Conservation (phyloP, 2,329 filamentous ascomycete species). For the Chaetomium olivaceum region DNA sequence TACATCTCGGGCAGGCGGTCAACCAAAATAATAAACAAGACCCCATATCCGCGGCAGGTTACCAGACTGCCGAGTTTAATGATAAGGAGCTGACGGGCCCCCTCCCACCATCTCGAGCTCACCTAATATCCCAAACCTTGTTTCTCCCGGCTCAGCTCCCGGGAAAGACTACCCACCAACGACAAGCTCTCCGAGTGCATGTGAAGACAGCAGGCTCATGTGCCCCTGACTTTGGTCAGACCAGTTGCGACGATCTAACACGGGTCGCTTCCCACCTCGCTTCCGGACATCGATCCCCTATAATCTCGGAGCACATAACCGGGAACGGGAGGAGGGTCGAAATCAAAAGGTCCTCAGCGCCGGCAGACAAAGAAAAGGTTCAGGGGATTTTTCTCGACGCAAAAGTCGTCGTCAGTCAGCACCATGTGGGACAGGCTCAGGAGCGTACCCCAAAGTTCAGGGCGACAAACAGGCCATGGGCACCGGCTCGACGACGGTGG, state of each 20-base stretch:
- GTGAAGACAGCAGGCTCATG: not conserved
- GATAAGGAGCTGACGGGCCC: slow-evolving; percentile 18
- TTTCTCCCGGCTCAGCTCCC: slow-evolving; percentile 6
- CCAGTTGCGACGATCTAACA: slow-evolving; percentile 32
- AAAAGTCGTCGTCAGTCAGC: not conserved
- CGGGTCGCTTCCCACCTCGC: slow-evolving; percentile 15
- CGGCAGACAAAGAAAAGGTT: not conserved
- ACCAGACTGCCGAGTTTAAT: slow-evolving; percentile 4
- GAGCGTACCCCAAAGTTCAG: slow-evolving; percentile 25
- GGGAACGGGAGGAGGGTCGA: slow-evolving; percentile 6
- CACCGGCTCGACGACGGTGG: slow-evolving; percentile 28
- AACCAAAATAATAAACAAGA: slow-evolving; percentile 30
- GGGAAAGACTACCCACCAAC: not conserved
- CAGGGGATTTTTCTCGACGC: not conserved
- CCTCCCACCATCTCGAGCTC: not conserved
- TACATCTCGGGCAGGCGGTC: slow-evolving; percentile 24
- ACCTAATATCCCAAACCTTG: slow-evolving; percentile 2
- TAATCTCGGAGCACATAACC: slow-evolving; percentile 18
- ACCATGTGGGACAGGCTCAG: slow-evolving; percentile 44
- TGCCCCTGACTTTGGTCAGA: slow-evolving; percentile 25
- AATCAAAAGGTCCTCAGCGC: slow-evolving; percentile 2
- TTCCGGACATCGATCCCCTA: slow-evolving; percentile 11
- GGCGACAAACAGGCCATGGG: slow-evolving; percentile 9
- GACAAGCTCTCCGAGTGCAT: not conserved
- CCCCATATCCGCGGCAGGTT: not conserved